Base-by-base conservation (phyloP, 768 basidiomycete genomes). In the Termitomyces sp. region DNA sequence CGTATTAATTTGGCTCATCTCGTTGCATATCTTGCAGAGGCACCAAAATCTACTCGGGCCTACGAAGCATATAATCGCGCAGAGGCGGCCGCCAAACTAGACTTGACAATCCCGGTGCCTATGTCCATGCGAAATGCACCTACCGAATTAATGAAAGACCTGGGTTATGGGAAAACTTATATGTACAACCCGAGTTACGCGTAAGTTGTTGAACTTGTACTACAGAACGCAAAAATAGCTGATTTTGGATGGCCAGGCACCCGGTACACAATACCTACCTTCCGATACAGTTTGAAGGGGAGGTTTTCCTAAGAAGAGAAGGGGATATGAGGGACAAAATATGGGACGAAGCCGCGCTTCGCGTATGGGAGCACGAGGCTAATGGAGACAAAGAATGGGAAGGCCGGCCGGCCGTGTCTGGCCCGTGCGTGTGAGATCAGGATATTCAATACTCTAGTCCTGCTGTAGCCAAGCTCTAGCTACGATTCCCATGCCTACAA, bases 21-120 rank as follows among this genome's bases (percentile, higher is more conserved):
- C 31, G 83, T 92, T 16, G 79, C 84, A 27, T 90, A 92, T 68
- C 81, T 95, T 47, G 77, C 87, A n/a, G 89, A 91, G 69, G 86
- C 90, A 2, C 86, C 85, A 0, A 95, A 95, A 70, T 88, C 85
- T 31, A 91, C 89, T 0, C 82, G 92, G 21, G 71, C 87, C 4
- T 95, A 94, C 65, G 83, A 85, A 53, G 92, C 85, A 0, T 94
- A 92, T 70, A 82, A 81, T 23, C 74, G 78, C 32, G 89, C 89
- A 1, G 87, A 86, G 67, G 81, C 66, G 46, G 83, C 82, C 2
- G 87, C 84, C 6, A 80, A 80, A 65, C 63, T 63, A 56, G 82
- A 82, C 66, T 68, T 71, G 56, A 73, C 81, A 11, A 65, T 81
- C 47, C 78, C 84, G 4, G 89, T 94, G 1, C 92, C 92, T 0